A percentile compares a stretch with the other conserved stretches of the same genome.
phyloP scores from a whole-genome alignment of 805 yeast genomes.

The Saturnispora galanensis region DNA sequence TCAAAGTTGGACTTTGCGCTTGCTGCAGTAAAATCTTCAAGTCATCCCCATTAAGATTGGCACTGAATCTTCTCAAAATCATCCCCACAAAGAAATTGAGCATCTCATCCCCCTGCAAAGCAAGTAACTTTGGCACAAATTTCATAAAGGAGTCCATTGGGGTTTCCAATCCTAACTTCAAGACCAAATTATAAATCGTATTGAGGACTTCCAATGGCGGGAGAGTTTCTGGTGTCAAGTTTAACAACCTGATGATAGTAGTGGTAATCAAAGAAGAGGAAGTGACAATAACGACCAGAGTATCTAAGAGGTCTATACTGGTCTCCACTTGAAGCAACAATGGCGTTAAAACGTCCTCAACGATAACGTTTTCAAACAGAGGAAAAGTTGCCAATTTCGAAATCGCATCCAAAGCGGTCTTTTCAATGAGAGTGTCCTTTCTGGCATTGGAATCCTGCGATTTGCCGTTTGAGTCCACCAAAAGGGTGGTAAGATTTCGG shows the following conservation, averaged over 20 bases:
- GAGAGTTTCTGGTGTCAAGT: background rate
- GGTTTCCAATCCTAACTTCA: background rate
- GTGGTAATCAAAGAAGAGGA: slow-evolving; percentile 9
- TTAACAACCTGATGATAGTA: slow-evolving; percentile 8
- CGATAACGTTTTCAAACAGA: slow-evolving; percentile 1
- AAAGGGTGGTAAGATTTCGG: too few species aligned
- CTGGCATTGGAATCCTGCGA: too few species aligned
- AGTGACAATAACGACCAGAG: background rate
- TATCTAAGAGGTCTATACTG: background rate
- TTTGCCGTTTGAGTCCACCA: too few species aligned
- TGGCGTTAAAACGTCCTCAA: slow-evolving; percentile 1
- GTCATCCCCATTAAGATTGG: background rate
- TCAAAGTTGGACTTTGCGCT: background rate
- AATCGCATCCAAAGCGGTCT: slow-evolving; percentile 47
- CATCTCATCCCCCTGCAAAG: background rate
- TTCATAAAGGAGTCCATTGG: slow-evolving; percentile 4
- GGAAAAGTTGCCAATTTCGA: slow-evolving; percentile 32
- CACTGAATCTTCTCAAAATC: slow-evolving; percentile 4
- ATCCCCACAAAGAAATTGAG: slow-evolving; percentile 1
- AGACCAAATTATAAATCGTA: slow-evolving; percentile 1
- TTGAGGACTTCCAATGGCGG: background rate
- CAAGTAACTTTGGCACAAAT: slow-evolving; percentile 2
- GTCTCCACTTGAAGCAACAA: background rate
- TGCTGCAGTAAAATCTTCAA: background rate
- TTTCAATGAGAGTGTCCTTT: slow-evolving; percentile 38